phyloP scores from a whole-genome alignment of 179 eudicot genomes.

The Spinacia oleracea region DNA sequence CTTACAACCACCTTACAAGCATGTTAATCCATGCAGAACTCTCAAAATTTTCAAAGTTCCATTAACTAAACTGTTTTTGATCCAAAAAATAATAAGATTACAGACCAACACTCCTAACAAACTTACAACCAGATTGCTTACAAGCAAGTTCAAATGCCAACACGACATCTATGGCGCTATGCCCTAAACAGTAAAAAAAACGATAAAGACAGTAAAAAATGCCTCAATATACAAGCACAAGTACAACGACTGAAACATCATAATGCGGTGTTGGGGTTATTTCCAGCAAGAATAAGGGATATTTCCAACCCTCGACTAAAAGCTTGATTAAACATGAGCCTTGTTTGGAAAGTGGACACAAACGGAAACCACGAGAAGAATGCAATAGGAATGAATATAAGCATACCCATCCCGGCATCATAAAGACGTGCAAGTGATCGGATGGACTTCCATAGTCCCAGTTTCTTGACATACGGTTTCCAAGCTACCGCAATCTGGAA shows the following conservation, averaged over 20 bases:
- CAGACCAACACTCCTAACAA: slow-evolving; percentile 19
- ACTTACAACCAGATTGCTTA: slow-evolving; percentile 20
- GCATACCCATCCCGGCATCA: slow-evolving; percentile 98
- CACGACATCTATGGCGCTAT: background rate
- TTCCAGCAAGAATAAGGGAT: slow-evolving; percentile 97
- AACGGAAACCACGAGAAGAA: slow-evolving; percentile 95
- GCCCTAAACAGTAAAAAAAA: background rate
- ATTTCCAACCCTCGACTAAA: slow-evolving; percentile 96
- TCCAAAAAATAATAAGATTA: background rate
- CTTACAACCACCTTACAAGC: slow-evolving; percentile 16
- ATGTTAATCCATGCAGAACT: background rate
- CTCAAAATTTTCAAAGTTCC: background rate
- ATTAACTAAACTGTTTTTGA: background rate
- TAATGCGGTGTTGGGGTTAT: slow-evolving; percentile 74
- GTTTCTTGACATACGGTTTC: slow-evolving; percentile 77
- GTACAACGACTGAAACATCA: slow-evolving; percentile 30
- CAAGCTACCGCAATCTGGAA: slow-evolving; percentile 88
- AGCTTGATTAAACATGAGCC: slow-evolving; percentile 99
- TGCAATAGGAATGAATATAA: slow-evolving; percentile 91
- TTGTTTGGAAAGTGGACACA: slow-evolving; percentile 91
- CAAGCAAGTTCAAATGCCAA: background rate
- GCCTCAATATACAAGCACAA: slow-evolving; percentile 18
- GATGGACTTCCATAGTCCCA: slow-evolving; percentile 90
- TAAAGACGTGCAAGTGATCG: slow-evolving; percentile 90
- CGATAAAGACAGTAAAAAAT: background rate